Evolutionary conservation across 345 rosid genomes (phyloP).

Genomic region (Cardamine resedifolia): DNA sequence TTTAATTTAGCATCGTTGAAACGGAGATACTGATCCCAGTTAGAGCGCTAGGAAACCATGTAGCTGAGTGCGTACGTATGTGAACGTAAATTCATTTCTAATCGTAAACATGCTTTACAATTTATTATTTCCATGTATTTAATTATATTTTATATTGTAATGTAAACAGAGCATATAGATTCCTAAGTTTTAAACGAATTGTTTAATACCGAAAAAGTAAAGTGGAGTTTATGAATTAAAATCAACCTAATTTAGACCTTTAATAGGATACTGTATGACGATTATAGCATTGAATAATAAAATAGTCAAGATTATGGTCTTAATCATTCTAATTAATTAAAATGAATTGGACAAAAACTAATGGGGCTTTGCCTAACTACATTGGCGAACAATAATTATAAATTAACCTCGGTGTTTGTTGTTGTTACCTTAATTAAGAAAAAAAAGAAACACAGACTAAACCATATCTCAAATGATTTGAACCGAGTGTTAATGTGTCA

Average conservation of each 20-base stretch:
- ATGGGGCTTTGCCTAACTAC: constrained; percentile 27
- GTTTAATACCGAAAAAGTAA: not conserved
- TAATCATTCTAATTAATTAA: constrained; percentile 20
- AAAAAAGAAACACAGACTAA: not conserved
- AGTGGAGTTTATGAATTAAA: not conserved
- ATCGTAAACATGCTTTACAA: not conserved
- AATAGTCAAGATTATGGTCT: constrained; percentile 21
- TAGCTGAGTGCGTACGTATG: no score
- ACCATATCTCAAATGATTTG: not conserved
- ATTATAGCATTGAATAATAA: not conserved
- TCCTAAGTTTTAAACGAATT: not conserved
- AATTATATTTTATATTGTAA: no score
- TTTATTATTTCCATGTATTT: not conserved
- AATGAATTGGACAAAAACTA: constrained; percentile 20
- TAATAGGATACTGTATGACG: not conserved
- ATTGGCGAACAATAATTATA: not conserved
- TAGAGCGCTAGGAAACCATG: not conserved
- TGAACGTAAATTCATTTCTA: no score
- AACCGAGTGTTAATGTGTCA: not conserved
- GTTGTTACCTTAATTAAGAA: not conserved
- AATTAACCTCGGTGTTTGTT: constrained; percentile 1
- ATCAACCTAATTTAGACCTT: constrained; percentile 8
- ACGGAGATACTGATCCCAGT: not conserved
- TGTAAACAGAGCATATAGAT: not conserved
- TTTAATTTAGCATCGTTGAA: not conserved